Base-by-base conservation (phyloP, 2,329 filamentous ascomycete species). In the Diplodia corticola region DNA sequence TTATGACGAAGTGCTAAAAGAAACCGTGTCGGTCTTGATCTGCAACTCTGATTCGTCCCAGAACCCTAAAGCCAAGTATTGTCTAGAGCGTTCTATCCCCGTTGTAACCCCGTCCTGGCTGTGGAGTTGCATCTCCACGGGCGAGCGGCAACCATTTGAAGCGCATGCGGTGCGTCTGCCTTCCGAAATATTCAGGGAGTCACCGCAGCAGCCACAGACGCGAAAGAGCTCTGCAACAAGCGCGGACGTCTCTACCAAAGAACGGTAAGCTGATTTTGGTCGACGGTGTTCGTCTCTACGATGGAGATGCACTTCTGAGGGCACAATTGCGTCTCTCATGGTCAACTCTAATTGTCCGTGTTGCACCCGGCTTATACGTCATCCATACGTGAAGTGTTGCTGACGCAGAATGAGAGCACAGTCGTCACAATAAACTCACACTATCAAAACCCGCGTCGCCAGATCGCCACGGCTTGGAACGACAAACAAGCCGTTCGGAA, bases 41-140 rank as follows among this genome's bases (percentile, higher is more conserved):
- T 92, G 89, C 74, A 87, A 88, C 66, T 83, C 82, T 77, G 48
- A 70, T 4, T 80, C 81, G 1, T 83, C 78, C 49, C 92, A 78
- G 80, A 85, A 75, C 66, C 90, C 95, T 69, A 99, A 99, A 78
- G 81, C 95, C 20, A 87, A 89, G 51, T 89, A 92, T 73, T 93
- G 93, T 0, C 76, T 87, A 9, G 84, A 89, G 71, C 91, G 91
- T 83, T 84, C 85, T 4, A 89, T 98, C 12, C 91, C 93, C 1
- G 87, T 94, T n/a, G 91, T 98, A 12, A 85, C 85, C 7, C 86
- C 87, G 20, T 86, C 89, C 24, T 99, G 95, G 95, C 82, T 99
- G 2, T 95, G 91, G 89, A 85, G 89, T 61, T 95, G 54, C 40
- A 66, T 66, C 46, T 37, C 46, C 33, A 15, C n/a, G 46, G 55